Percentiles rank a stretch among this genome's conserved stretches.
Conservation (phyloP, 805 yeast species). For the Barnettozyma vustinii region DNA sequence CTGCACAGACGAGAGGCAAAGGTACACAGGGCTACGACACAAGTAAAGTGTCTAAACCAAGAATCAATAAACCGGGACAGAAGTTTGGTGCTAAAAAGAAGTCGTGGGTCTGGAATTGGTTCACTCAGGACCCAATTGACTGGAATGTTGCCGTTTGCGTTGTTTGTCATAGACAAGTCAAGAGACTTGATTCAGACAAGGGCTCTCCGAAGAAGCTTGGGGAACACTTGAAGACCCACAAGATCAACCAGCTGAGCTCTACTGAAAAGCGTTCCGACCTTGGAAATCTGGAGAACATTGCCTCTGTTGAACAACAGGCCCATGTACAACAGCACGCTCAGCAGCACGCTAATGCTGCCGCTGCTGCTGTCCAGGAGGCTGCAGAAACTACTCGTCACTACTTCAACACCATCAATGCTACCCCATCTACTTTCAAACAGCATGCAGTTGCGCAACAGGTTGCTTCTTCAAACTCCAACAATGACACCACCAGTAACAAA, state of each 20-base stretch:
- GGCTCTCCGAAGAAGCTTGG: slow-evolving; percentile 56
- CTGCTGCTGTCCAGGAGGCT: background rate
- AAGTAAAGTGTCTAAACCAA: slow-evolving; percentile 19
- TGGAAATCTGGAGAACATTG: background rate
- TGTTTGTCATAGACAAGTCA: slow-evolving; percentile 44
- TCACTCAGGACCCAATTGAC: slow-evolving; percentile 43
- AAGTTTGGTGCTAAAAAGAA: slow-evolving; percentile 56
- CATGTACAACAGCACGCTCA: background rate
- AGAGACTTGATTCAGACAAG: slow-evolving; percentile 45
- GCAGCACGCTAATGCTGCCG: background rate
- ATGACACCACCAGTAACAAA: slow-evolving; percentile 1
- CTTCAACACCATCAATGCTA: slow-evolving; percentile 27
- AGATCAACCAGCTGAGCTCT: slow-evolving; percentile 31
- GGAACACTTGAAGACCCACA: slow-evolving; percentile 53
- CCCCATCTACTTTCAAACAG: slow-evolving; percentile 12
- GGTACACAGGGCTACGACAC: background rate
- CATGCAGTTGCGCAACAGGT: slow-evolving; percentile 8
- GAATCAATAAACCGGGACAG: slow-evolving; percentile 45
- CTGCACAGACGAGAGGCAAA: background rate
- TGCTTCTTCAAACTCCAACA: background rate
- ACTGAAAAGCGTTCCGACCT: slow-evolving; percentile 3
- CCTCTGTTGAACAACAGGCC: background rate
- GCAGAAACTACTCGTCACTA: slow-evolving; percentile 28
- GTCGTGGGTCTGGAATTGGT: slow-evolving; percentile 64
- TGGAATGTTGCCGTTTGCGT: slow-evolving; percentile 50